Evolutionary conservation across 768 basidiomycete genomes (phyloP), one percentile per base, ranked within the genome.

Genomic region (Leccinum incarnatum): DNA sequence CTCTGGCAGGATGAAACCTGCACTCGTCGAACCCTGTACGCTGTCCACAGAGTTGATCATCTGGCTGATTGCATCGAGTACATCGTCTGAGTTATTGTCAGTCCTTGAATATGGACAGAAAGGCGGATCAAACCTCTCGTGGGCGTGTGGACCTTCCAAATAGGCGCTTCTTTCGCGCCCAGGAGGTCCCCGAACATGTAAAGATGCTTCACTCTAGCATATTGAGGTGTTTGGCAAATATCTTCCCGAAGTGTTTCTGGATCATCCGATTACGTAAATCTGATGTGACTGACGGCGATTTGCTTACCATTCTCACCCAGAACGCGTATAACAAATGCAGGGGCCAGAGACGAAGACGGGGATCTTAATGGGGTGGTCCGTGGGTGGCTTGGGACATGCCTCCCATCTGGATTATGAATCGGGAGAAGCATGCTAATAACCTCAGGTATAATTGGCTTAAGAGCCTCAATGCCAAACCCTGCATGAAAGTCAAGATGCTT

Each of bases 241-340:
- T 49, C 62, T 25, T 67, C 56, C 19, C 66, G 66, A 12, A 67
- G 57, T 29, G 46, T 58, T 56, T 67, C 66, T 67, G 47, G 8
- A 4, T 21, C 2, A 48, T 51, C 5, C 27, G 4, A 19, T 61
- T 15, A 12, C 5, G 5, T 12, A 46, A 25, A 34, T 49, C 21
- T 10, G 5, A 10, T 3, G 15, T 51, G 8, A 37, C 23, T 50
- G 29, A 14, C 10, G 14, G 14, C 19, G 11, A 3, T 21, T 27
- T 15, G n/a, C 56, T 50, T 34, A 64, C 62, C 60, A 27, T 62
- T 53, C 25, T 61, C 56, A 4, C 54, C 60, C 23, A 64, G 19
- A 23, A 61, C 54, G 14, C 62, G 62, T 54, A 62, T 55, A 5
- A 62, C 54, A 45, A 61, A 55, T 40, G 62, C 61, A n/a, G 62